Evolutionary conservation across 495 filamentous ascomycete genomes (phyloP).

Genomic region (Neurospora tetrasperma): DNA sequence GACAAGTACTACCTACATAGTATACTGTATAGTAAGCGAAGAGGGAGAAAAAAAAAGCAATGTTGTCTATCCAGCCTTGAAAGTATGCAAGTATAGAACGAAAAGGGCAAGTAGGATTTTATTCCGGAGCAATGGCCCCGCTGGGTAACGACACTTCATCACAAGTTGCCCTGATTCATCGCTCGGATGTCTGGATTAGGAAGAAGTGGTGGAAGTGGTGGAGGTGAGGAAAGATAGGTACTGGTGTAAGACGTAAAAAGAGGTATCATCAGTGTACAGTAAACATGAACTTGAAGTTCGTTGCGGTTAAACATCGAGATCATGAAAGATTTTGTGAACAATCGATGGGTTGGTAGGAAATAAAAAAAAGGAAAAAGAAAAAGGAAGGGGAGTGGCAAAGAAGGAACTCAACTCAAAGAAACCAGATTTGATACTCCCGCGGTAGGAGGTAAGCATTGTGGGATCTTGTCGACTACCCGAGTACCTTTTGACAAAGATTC

Average conservation of each 20-base stretch:
- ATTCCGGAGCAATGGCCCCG: neutral
- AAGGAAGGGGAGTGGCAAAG: neutral
- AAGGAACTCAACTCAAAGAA: neutral
- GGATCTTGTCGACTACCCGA: neutral
- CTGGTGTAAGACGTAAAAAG: too few relatives aligned
- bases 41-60: neutral
- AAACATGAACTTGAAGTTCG: neutral
- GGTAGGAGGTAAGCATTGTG: neutral
- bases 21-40: too few relatives aligned
- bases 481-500: too few relatives aligned
- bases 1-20: neutral
- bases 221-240: neutral
- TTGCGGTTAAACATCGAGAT: neutral
- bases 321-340: neutral
- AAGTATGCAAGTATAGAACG: too few relatives aligned
- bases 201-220: neutral
- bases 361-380: neutral
- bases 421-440: neutral
- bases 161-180: neutral
- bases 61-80: neutral
- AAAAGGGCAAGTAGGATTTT: neutral
- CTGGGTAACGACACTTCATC: neutral
- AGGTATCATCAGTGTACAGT: neutral
- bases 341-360: neutral
- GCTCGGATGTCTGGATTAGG: neutral